Conservation (phyloP, 257 asterid species). For the Jacaranda copaia region DNA sequence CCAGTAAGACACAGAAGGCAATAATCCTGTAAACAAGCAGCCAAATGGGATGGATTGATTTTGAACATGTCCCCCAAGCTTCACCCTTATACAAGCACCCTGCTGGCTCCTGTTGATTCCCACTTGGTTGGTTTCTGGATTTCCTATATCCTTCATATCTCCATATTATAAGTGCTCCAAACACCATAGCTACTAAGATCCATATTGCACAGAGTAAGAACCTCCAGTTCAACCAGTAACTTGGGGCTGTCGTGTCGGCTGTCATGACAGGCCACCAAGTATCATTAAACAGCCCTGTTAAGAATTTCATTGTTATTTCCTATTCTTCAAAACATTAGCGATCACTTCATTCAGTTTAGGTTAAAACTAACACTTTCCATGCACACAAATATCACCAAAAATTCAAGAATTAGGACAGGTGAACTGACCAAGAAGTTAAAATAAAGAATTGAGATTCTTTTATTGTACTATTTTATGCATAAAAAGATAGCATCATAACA, state of each 20-base stretch:
- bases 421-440: not conserved
- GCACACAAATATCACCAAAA: not conserved
- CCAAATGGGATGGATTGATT: conserved; percentile 67
- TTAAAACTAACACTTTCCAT: not conserved
- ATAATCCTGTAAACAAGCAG: conserved; percentile 69
- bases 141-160: conserved; percentile 60
- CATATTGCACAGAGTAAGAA: conserved; percentile 73
- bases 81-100: conserved; percentile 56
- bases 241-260: conserved; percentile 62
- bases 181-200: conserved; percentile 47
- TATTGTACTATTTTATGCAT: not conserved
- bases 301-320: conserved; percentile 47
- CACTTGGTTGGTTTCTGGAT: conserved; percentile 40
- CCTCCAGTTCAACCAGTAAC: conserved; percentile 94
- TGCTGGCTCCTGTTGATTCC: conserved; percentile 33
- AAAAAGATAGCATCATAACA: conserved; percentile 9
- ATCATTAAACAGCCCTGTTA: conserved; percentile 52
- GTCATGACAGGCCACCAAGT: conserved; percentile 63
- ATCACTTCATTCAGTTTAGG: too few species aligned
- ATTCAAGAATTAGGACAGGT: conserved; percentile 5
- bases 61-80: conserved; percentile 71
- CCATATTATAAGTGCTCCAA: conserved; percentile 64
- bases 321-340: conserved; percentile 16
- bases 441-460: not conserved
- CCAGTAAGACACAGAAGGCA: conserved; percentile 60